These are phyloP conservation scores for Austroboletus niveus DNA, from an alignment of 1,284 basidiomycete species.

Conservation along the genomic window DNA sequence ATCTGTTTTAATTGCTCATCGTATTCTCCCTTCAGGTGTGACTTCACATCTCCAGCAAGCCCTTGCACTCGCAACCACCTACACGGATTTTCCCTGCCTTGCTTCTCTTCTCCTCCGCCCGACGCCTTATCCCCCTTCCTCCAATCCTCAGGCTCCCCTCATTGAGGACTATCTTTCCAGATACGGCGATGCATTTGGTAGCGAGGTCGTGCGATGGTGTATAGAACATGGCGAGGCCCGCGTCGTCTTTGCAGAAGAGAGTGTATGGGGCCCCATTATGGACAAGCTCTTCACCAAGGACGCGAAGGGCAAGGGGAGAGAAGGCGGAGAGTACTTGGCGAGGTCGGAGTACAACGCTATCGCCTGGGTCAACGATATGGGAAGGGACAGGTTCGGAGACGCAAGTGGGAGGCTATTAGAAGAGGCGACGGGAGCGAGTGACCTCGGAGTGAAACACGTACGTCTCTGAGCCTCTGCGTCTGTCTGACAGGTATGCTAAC, in stretches of 20 bases:
- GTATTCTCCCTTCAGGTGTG: constrained; percentile 32
- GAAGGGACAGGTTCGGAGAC: constrained; percentile 60
- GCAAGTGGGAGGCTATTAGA: constrained; percentile 66
- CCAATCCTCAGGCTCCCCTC: constrained; percentile 57
- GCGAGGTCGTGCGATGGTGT: constrained; percentile 86
- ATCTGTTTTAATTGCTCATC: background rate
- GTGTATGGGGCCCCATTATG: constrained; percentile 47
- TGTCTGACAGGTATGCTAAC: constrained; percentile 1
- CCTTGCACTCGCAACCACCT: constrained; percentile 81
- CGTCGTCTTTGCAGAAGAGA: constrained; percentile 32
- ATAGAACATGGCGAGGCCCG: constrained; percentile 64
- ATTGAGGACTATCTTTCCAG: constrained; percentile 76
- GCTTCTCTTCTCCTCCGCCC: constrained; percentile 79
- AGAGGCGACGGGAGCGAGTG: constrained; percentile 57
- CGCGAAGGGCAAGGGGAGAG: constrained; percentile 27
- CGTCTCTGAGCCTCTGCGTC: background rate
- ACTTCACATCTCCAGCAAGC: constrained; percentile 69
- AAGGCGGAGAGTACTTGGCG: constrained; percentile 13
- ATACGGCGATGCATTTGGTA: constrained; percentile 85
- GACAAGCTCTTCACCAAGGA: constrained; percentile 67
- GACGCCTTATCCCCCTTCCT: constrained; percentile 57
- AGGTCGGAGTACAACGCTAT: constrained; percentile 45
- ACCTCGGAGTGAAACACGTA: constrained; percentile 75
- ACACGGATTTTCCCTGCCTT: constrained; percentile 80
- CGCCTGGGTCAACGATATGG: constrained; percentile 91